Evolutionary conservation across 805 yeast species (phyloP), one percentile per base, ranked within the genome.

Genomic region (Ogataea pignaliae): DNA sequence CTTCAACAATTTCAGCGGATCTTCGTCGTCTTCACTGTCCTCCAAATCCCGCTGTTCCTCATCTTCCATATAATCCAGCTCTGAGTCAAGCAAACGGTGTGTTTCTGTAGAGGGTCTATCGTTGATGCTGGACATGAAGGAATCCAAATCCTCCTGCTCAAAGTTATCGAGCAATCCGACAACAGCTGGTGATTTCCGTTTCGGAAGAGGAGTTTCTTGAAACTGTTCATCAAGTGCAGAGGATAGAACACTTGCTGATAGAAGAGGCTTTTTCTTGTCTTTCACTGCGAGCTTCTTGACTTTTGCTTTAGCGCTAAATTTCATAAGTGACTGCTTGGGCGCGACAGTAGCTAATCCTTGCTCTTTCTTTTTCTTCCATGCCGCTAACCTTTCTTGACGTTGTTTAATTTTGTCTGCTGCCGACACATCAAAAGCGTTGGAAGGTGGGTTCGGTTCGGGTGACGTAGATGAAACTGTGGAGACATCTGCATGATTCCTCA

Each of bases 311-410:
- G 48, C 53, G 1, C 47, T 45, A 35, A 59, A 57, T 36, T 47
- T 60, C 54, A 59, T 53, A 36, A 49, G 36, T 10, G 53, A 41
- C 10, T 51, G 43, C 34, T 50, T 49, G 13, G 40, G 34, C 8
- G 29, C 34, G 26, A 39, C 33, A 32, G 21, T 32, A 34, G 39
- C 42, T 30, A 29, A 42, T 31, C 57, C 55, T 41, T 66, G 65
- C 34, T 69, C 70, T 56, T 78, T 78, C 61, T 77, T 77, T 52
- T 65, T 68, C 53, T 77, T 80, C 88, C 88, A 83, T 37, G 73
- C 73, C 6, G 77, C 78, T 39, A 81, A 56, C 51, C 72, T 74
- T 47, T 76, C 80, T 47, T 74, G 74, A 42, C 88, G 69, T 41
- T 62, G 61, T 42, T 63, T 57, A 29, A 60, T 57, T 45, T 64